Evolutionary conservation across 2,329 filamentous ascomycete genomes (phyloP).

Genomic region (Alternaria metachromatica): DNA sequence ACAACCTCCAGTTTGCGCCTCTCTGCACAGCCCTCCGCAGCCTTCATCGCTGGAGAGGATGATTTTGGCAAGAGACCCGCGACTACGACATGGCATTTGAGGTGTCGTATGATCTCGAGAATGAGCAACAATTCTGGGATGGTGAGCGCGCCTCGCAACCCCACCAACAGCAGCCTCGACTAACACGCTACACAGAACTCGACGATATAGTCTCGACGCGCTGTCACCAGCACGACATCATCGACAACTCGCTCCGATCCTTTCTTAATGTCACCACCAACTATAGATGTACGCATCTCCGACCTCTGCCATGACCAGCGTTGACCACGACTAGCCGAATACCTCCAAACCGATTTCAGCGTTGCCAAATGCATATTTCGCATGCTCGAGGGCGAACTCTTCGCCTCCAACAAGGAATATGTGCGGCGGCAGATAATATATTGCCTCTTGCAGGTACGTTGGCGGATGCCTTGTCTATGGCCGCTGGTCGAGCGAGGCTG

Average conservation of each 20-base stretch:
- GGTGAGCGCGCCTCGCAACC: conserved; percentile 62
- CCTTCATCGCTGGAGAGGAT: conserved; percentile 41
- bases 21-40: conserved; percentile 21
- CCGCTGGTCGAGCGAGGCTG: conserved; percentile 12
- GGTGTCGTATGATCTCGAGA: conserved; percentile 72
- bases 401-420: conserved; percentile 77
- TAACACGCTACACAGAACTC: conserved; percentile 61
- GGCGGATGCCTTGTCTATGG: not conserved
- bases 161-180: conserved; percentile 21
- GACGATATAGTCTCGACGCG: conserved; percentile 67
- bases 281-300: conserved; percentile 65
- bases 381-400: conserved; percentile 78
- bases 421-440: conserved; percentile 92
- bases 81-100: conserved; percentile 69
- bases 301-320: not conserved
- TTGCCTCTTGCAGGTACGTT: conserved; percentile 73
- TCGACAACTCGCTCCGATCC: conserved; percentile 84
- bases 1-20: conserved; percentile 29
- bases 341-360: conserved; percentile 78
- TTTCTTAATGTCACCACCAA: conserved; percentile 81
- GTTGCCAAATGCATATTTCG: conserved; percentile 80
- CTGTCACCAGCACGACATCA: conserved; percentile 67
- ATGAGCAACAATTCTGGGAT: conserved; percentile 87
- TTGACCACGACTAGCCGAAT: conserved; percentile 63
- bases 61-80: conserved; percentile 43